Base-by-base conservation (phyloP, 805 yeast genomes). In the Vanderwaltozyma verrucispora region DNA sequence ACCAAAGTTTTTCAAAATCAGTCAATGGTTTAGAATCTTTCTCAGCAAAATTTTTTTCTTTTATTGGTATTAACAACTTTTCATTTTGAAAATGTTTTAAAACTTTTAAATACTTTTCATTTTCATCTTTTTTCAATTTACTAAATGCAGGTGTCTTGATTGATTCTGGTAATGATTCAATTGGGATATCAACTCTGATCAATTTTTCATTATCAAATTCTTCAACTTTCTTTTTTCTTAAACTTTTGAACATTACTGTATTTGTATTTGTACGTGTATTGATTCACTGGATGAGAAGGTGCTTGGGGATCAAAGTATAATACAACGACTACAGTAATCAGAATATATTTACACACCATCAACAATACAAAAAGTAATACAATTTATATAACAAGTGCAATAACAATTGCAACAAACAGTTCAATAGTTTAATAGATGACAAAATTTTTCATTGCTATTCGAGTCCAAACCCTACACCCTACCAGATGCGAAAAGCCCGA, bases 1-100 rank as follows among this genome's bases (percentile, higher is more conserved):
- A 67, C 98, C 98, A 92, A 0, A 95, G 80, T 58, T 77, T 81
- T 59, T 92, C 98, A 32, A 64, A 64, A 16, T 54, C 64, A 0
- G 53, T 35, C 19, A 58, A 37, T 14, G 59, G 39, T 54, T 56
- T 2, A 30, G 54, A 54, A 35, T 59, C 57, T n/a, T 58, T 58
- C 26, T 49, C 47, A 17, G 48, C 35, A 16, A 54, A 42, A 13
- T 57, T 44, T 17, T 69, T 68, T 50, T 77, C 84, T 17, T 61
- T 60, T 11, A 62, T 53, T 2, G 82, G 75, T 11, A 80, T 54
- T 18, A 49, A 54, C 34, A 81, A 56, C 4, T 62, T 73, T n/a
- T 74, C 65, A 44, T 71, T 53, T 42, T 68, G 69, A 56, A 86
- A 83, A 59, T 84, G 77, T 32, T 63, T 56, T 39, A 79, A 64